Evolutionary conservation across 1,284 basidiomycete genomes (phyloP), one percentile per base, ranked within the genome.

Genomic region (Stygiomarasmius scandens): DNA sequence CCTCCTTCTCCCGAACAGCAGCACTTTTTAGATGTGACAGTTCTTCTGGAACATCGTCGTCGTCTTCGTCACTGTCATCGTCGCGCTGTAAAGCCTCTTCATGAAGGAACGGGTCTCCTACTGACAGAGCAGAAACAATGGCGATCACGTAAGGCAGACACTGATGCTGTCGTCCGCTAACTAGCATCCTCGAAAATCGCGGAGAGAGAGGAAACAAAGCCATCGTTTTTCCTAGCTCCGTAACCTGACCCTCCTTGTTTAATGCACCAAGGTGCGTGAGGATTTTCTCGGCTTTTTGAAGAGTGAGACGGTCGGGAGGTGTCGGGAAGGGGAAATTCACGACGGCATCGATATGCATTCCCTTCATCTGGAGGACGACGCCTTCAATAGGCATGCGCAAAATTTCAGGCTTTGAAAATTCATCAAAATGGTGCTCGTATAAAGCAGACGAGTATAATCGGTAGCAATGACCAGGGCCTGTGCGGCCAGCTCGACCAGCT

Each of bases 281-380:
- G 2, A 90, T 78, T 44, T 82, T 85, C 72, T 99, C 96, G 1
- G 97, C 95, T 66, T 90, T 89, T 55, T 78, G 82, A 25, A 99
- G 77, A 10, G 87, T 83, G 3, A 73, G 66, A n/a, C 90, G 84
- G 69, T 98, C 93, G 0, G 97, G 97, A 9, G 96, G 90, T 0
- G 97, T 98, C 0, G 97, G 97, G 76, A 99, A 99, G 10, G 97
- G 97, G 71, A 99, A 99, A 74, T 98, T 98, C 66, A 93, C 82
- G 22, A 99, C 95, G 0, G 93, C 84, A 67, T 98, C 96, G 60
- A 99, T 96, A 69, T 98, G 95, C 96, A 99, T 98, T 70, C 89
- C 90, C 80, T 99, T 99, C 97, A 99, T 99, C 74, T 98, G 95
- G 34, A 99, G 80, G 11, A 99, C 94, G 23, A 99, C 87, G 0